These are phyloP conservation scores for Trichoderma sp. DNA, from an alignment of 2,329 filamentous ascomycete species.

Conservation along the genomic window DNA sequence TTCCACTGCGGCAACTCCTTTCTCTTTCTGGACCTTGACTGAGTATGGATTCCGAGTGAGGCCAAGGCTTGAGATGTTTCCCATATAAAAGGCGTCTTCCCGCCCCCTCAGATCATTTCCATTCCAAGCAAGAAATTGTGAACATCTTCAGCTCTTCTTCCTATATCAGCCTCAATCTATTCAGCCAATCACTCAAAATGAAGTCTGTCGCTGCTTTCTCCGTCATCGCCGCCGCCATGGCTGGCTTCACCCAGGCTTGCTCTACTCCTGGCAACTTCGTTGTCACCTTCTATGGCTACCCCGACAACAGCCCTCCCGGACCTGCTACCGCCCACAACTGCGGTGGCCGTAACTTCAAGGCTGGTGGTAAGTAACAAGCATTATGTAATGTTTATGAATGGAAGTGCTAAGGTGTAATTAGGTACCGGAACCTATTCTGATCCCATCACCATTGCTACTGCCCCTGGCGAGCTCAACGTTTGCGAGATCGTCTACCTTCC, in stretches of 20 bases:
- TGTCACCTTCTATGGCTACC: constrained; percentile 30
- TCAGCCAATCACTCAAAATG: constrained; percentile 23
- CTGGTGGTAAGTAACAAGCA: constrained; percentile 24
- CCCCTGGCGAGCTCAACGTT: constrained; percentile 29
- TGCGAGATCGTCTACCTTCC: constrained; percentile 31
- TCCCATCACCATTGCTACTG: constrained; percentile 30
- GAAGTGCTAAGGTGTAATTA: background rate
- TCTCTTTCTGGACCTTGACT: background rate
- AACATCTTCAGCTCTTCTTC: background rate
- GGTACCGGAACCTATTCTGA: constrained; percentile 29
- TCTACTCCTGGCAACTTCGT: constrained; percentile 29
- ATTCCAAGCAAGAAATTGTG: background rate
- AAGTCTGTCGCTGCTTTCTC: constrained; percentile 26
- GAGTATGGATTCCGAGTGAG: background rate
- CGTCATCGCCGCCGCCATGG: constrained; percentile 24
- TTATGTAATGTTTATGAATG: background rate
- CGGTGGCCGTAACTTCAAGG: constrained; percentile 27
- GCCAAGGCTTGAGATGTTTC: background rate
- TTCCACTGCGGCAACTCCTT: background rate
- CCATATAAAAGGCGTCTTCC: background rate
- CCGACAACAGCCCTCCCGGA: constrained; percentile 29
- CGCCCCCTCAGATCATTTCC: background rate
- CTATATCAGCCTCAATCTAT: background rate
- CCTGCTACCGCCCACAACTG: constrained; percentile 29
- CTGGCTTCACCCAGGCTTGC: constrained; percentile 27